Evolutionary conservation across 1,284 basidiomycete genomes (phyloP), one percentile per base, ranked within the genome.

Genomic region (Puccinia novopanici): DNA sequence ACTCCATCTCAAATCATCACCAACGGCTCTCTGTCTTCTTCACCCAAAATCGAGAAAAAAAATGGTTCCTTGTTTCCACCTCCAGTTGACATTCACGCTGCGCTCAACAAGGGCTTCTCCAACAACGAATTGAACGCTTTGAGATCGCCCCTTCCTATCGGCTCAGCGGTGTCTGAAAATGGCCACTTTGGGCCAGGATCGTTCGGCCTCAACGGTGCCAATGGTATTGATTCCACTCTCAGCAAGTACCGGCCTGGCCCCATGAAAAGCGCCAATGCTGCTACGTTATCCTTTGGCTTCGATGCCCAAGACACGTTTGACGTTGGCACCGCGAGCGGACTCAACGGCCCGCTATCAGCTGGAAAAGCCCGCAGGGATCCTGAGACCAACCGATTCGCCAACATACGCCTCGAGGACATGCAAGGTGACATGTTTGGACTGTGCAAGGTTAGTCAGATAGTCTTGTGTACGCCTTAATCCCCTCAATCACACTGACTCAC

Each of bases 361-460:
- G 55, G 42, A 12, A 79, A 79, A 24, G 13, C 72, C 13, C 34
- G 81, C 17, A 55, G 55, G 59, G 67, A 57, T 67, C 48, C 77
- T 37, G 13, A 81, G 93, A 93, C 95, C 86, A 98, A 98, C 87
- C 91, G 95, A 13, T 98, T 97, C 86, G 91, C 95, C 37, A 93
- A 94, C 40, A 96, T 94, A 63, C 91, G 94, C 73, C 89, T 99
- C 78, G 97, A 99, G 86, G 97, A 99, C 85, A 88, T 99, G 65
- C 91, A 92, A 83, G 96, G 96, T 82, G 86, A 82, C 81, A 78
- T 74, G 82, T 81, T 75, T 73, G 67, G 68, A 6, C 30, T 79
- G 15, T 79, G 77, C 40, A 79, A 79, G 65, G 77, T 79, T n/a
- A n/a, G n/a, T n/a, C n/a, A n/a, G n/a, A n/a, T n/a, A n/a, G n/a